phyloP scores from a whole-genome alignment of 2,329 filamentous ascomycete genomes.

The Ophiosphaerella korrae region DNA sequence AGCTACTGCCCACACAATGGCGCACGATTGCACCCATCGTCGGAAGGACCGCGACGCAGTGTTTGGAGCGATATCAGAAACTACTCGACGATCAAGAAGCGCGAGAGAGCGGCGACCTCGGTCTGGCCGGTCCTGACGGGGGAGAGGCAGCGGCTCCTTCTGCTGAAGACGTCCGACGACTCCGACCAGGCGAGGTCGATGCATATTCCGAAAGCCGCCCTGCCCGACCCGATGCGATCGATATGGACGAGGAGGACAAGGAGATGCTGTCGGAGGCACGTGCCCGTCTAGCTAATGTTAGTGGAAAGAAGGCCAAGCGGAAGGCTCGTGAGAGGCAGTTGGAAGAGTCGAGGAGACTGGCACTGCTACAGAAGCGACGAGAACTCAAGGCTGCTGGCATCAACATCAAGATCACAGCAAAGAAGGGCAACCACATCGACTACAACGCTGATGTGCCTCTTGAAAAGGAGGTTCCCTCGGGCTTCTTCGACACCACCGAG shows the following conservation, averaged over 20 bases:
- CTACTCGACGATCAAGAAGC: slow-evolving; percentile 94
- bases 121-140: slow-evolving; percentile 82
- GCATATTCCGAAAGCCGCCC: slow-evolving; percentile 95
- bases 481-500: slow-evolving; percentile 92
- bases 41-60: slow-evolving; percentile 94
- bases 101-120: slow-evolving; percentile 78
- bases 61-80: slow-evolving; percentile 94
- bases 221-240: slow-evolving; percentile 92
- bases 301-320: slow-evolving; percentile 98
- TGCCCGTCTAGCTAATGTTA: slow-evolving; percentile 93
- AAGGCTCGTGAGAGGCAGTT: slow-evolving; percentile 95
- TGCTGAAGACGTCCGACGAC: slow-evolving; percentile 85
- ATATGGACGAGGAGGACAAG: slow-evolving; percentile 98
- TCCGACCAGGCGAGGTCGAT: slow-evolving; percentile 92
- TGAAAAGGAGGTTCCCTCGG: slow-evolving; percentile 84
- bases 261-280: slow-evolving; percentile 99
- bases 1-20: slow-evolving; percentile 99
- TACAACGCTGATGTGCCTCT: slow-evolving; percentile 99
- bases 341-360: slow-evolving; percentile 89
- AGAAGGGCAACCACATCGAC: slow-evolving; percentile 97
- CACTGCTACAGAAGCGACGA: slow-evolving; percentile 89
- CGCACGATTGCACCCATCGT: slow-evolving; percentile 97
- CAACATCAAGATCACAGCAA: slow-evolving; percentile 91
- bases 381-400: slow-evolving; percentile 98
- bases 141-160: slow-evolving; percentile 86